These are phyloP conservation scores for Geranomyces variabilis DNA, from an alignment of 192 early-diverging fungal species.

Conservation along the genomic window DNA sequence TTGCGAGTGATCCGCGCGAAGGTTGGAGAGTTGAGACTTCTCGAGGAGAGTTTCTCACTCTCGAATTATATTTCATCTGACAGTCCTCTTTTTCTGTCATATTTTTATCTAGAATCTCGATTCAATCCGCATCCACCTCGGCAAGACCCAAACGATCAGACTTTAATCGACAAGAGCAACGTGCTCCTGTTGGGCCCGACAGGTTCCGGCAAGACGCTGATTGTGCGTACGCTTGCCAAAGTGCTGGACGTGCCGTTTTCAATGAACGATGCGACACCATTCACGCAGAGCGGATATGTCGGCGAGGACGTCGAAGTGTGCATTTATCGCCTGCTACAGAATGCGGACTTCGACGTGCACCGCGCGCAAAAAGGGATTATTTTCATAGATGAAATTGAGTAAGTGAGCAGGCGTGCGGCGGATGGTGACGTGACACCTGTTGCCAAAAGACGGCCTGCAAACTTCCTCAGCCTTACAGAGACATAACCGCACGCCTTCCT, in stretches of 20 bases:
- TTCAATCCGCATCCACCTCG: slow-evolving; percentile 23
- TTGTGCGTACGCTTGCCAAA: slow-evolving; percentile 81
- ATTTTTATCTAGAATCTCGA: slow-evolving; percentile 4
- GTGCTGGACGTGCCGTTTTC: slow-evolving; percentile 86
- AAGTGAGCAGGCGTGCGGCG: no score
- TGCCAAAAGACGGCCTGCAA: no score
- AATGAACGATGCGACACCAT: slow-evolving; percentile 87
- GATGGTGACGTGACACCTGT: no score
- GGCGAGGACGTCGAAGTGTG: slow-evolving; percentile 90
- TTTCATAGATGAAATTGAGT: slow-evolving; percentile 91
- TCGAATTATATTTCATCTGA: no score
- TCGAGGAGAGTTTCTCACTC: background rate
- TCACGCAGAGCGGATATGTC: slow-evolving; percentile 90
- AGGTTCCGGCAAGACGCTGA: slow-evolving; percentile 81
- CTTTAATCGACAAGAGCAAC: slow-evolving; percentile 85
- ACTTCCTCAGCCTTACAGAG: no score
- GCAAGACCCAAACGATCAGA: slow-evolving; percentile 21
- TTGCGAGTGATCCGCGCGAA: slow-evolving; percentile 19
- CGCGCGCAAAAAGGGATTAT: slow-evolving; percentile 85
- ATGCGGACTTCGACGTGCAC: slow-evolving; percentile 83
- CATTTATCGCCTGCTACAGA: slow-evolving; percentile 81
- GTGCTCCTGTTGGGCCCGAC: slow-evolving; percentile 85
- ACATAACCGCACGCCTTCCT: no score
- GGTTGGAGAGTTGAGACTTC: background rate
- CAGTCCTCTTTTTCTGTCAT: no score